Base-by-base conservation (phyloP, 2,329 filamentous ascomycete species). In the Hymenoscyphus fructigenus region DNA sequence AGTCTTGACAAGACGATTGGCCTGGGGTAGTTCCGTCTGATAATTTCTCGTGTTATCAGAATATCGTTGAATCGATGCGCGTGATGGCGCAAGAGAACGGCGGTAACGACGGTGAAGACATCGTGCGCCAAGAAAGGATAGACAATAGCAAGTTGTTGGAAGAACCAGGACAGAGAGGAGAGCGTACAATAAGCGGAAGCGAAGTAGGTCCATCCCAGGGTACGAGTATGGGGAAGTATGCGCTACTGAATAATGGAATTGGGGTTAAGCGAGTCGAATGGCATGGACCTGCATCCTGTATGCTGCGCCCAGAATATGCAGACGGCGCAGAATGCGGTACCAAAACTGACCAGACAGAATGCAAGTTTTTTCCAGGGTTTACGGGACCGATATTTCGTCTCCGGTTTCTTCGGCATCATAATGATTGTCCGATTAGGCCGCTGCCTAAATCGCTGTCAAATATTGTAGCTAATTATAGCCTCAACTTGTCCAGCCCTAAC, bases 301-400 rank as follows among this genome's bases (percentile, higher is more conserved):
- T 23, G 20, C 44, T 50, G 44, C 44, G n/a, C 44, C n/a, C 10
- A 50, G 44, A 23, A 23, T 9, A 50, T 50, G 44, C 44, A 50
- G 44, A 50, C 34, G 34, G 34, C 34, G 34, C 34, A 50, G 44
- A 50, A 23, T 50, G 44, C 44, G 20, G 44, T 50, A 23, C 44
- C 44, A 50, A 12, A n/a, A 50, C n/a, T 50, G 44, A 12, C 44
- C 44, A 20, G 7, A 50, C 44, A 50, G n/a, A 50, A 10, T 20
- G n/a, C 44, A 50, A 12, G 9, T 23, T 50, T 23, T 23, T 12
- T 20, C 44, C 20, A 50, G 44, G 44, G 44, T 20, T 50, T 23
- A 50, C 44, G 44, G n/a, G 44, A 50, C 44, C 44, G 20, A 50
- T 50, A 50, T 50, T 50, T 50, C 44, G 44, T 50, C 20, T 23